Conservation (phyloP, 2,329 filamentous ascomycete genomes). For the Calonectria leucothoes region DNA sequence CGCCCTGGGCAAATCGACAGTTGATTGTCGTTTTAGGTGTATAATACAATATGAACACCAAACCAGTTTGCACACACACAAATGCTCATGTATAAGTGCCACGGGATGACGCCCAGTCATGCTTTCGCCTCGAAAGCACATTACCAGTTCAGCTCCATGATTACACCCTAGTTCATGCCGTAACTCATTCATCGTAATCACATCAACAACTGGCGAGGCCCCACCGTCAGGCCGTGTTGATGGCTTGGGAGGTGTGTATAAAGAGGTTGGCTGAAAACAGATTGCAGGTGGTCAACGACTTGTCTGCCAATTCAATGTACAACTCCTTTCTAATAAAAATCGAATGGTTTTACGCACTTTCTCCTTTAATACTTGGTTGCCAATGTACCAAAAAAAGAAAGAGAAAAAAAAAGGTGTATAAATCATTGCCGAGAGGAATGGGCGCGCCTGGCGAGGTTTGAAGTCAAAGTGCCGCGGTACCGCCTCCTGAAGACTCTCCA, state of each 20-base stretch:
- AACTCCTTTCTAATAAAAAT: slow-evolving; percentile 68
- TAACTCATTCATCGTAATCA: neutral
- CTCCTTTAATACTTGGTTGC: neutral
- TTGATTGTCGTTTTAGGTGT: neutral
- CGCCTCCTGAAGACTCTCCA: slow-evolving; percentile 78
- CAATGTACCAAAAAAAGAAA: slow-evolving; percentile 32
- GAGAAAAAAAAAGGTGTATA: no score
- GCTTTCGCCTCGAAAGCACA: neutral
- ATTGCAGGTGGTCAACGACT: slow-evolving; percentile 80
- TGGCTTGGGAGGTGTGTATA: neutral
- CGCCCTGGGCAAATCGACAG: no score
- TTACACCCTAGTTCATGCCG: neutral
- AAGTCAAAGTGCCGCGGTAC: slow-evolving; percentile 72
- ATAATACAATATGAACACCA: neutral
- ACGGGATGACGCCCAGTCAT: neutral
- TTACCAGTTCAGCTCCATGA: neutral
- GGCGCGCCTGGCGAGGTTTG: slow-evolving; percentile 77
- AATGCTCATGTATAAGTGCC: neutral
- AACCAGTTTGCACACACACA: no score
- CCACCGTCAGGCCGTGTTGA: slow-evolving; percentile 18
- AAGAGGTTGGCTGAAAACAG: slow-evolving; percentile 77
- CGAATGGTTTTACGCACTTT: neutral
- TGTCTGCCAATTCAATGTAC: slow-evolving; percentile 80
- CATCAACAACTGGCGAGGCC: slow-evolving; percentile 4
- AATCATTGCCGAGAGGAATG: slow-evolving; percentile 77